These are phyloP conservation scores for Botrytis fabae DNA, from an alignment of 2,329 filamentous ascomycete species.

Conservation along the genomic window DNA sequence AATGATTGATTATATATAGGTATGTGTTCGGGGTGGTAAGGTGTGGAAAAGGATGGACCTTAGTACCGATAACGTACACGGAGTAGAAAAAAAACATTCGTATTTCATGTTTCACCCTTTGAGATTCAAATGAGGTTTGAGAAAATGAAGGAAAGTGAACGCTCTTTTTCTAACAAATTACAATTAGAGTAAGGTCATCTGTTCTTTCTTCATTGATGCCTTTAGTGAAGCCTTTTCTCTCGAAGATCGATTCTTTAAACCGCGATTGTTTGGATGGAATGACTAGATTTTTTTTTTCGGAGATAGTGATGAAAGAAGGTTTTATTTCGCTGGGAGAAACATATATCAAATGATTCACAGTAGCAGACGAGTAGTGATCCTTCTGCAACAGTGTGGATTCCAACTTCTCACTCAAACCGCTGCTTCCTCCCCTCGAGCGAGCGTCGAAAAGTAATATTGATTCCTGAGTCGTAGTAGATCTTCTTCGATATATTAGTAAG, in stretches of 20 bases:
- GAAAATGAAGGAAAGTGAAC: background rate
- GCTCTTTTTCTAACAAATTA: background rate
- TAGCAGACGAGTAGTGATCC: too few relatives aligned
- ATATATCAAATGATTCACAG: too few relatives aligned
- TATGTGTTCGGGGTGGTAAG: background rate
- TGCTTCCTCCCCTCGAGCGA: too few relatives aligned
- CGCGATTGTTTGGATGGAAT: background rate
- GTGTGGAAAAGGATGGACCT: background rate
- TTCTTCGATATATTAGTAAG: too few relatives aligned
- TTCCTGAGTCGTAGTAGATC: too few relatives aligned
- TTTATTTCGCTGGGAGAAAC: too few relatives aligned
- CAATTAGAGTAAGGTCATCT: background rate
- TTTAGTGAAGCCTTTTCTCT: background rate
- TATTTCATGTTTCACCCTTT: background rate
- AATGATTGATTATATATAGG: constrained; percentile 4
- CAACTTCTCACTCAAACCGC: too few relatives aligned
- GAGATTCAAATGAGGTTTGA: background rate
- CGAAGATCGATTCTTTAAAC: background rate
- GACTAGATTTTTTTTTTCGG: too few relatives aligned
- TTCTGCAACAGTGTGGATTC: too few relatives aligned
- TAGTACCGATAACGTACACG: background rate
- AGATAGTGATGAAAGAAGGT: too few relatives aligned
- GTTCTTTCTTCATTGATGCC: background rate
- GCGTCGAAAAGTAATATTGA: too few relatives aligned
- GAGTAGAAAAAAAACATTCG: background rate